Percentiles rank a stretch among this genome's conserved stretches.
Evolutionary conservation across 2,329 filamentous ascomycete species (phyloP).

Genomic region (Aspergillus aculeatinus): DNA sequence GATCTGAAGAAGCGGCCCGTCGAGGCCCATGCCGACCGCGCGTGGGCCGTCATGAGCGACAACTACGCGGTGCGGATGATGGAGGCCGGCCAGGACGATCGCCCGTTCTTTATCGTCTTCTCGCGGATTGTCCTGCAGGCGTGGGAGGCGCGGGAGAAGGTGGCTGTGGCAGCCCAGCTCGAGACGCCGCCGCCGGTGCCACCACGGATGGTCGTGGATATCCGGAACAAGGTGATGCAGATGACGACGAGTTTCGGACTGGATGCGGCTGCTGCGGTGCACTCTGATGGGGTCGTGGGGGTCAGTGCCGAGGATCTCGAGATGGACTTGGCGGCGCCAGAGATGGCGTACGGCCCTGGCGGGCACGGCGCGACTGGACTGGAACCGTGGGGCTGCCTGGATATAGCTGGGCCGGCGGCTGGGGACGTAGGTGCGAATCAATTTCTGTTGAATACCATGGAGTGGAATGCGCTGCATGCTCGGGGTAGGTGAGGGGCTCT

Average conservation of each 20-base stretch:
- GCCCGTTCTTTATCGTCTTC: conserved; percentile 33
- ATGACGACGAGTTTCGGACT: not conserved
- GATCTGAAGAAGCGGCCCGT: conserved; percentile 42
- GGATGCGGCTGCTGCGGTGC: too few relatives aligned
- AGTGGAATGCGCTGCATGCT: not conserved
- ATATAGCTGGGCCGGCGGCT: not conserved
- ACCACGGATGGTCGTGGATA: conserved; percentile 32
- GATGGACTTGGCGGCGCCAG: not conserved
- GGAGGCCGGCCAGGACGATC: conserved; percentile 5
- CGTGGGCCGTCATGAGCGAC: conserved; percentile 49
- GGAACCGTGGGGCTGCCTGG: conserved; percentile 2
- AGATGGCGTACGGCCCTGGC: not conserved
- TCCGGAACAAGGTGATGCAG: conserved; percentile 26
- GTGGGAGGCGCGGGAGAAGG: conserved; percentile 38
- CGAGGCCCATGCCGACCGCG: conserved; percentile 31
- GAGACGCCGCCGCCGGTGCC: conserved; percentile 13
- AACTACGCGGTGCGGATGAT: conserved; percentile 44
- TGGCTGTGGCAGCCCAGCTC: conserved; percentile 5
- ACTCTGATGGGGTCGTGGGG: too few relatives aligned
- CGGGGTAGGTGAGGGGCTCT: not conserved
- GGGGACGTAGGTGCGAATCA: not conserved
- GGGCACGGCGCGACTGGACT: not conserved
- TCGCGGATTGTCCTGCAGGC: conserved; percentile 41
- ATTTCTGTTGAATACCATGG: not conserved
- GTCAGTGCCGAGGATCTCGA: not conserved